phyloP scores from a whole-genome alignment of 2,329 filamentous ascomycete genomes.

The Aotearoamyces nothofagi region DNA sequence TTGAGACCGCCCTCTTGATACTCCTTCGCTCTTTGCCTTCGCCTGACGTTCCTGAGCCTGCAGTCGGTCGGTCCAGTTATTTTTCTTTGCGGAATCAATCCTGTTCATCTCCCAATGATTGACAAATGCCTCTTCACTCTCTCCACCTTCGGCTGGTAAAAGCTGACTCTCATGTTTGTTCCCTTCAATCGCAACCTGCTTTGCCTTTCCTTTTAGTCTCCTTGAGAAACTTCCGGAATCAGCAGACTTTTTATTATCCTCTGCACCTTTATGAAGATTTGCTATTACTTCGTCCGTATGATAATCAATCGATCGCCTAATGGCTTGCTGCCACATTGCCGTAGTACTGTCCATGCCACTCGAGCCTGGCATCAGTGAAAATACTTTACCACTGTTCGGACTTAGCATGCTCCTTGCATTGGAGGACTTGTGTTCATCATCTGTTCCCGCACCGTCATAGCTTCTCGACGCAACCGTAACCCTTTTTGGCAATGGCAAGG shows the following conservation, averaged over 20 bases:
- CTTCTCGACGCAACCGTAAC: slow-evolving; percentile 7
- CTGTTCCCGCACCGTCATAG: slow-evolving; percentile 13
- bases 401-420: not conserved
- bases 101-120: too few relatives aligned
- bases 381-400: not conserved
- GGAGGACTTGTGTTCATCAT: not conserved
- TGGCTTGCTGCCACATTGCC: not conserved
- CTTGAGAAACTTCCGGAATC: too few relatives aligned
- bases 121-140: too few relatives aligned
- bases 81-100: too few relatives aligned
- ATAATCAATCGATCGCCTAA: too few relatives aligned
- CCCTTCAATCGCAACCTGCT: too few relatives aligned
- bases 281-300: not conserved
- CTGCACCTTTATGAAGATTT: not conserved
- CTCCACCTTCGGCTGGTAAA: too few relatives aligned
- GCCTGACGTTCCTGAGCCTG: not conserved
- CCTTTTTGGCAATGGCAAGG: slow-evolving; percentile 7
- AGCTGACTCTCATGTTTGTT: too few relatives aligned
- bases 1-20: not conserved
- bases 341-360: not conserved
- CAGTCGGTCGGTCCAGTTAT: not conserved
- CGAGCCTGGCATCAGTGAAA: not conserved
- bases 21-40: not conserved
- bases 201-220: not conserved
- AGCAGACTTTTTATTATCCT: too few relatives aligned